Conservation (phyloP, 148 eudicot genomes). For the Vaccinium darrowii region DNA sequence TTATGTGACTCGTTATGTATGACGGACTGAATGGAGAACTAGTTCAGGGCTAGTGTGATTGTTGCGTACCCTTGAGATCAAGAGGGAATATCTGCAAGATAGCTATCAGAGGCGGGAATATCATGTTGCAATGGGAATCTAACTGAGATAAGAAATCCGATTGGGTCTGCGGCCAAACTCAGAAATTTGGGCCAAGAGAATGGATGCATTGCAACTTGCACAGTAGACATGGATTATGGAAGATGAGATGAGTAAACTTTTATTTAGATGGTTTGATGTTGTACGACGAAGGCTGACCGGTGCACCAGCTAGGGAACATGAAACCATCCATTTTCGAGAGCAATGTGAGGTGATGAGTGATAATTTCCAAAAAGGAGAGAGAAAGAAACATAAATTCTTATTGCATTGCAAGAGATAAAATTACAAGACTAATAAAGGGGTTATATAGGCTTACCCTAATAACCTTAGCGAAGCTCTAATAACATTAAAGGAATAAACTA, state of each 20-base stretch:
- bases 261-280: background rate
- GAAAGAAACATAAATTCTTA: no score
- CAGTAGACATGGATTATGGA: background rate
- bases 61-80: background rate
- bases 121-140: background rate
- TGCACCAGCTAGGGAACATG: background rate
- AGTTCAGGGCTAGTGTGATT: background rate
- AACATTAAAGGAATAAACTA: no score
- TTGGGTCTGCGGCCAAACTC: background rate
- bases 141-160: background rate
- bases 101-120: background rate
- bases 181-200: background rate
- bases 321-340: background rate
- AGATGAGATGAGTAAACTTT: background rate
- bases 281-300: background rate
- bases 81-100: background rate
- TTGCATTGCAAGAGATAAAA: no score
- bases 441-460: no score
- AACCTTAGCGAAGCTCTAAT: no score
- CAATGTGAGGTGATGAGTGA: background rate
- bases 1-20: background rate
- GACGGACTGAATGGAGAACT: background rate
- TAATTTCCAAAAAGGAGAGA: no score
- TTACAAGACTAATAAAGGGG: no score
- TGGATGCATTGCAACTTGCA: background rate